Evolutionary conservation across 1,139 yeast species (phyloP), one percentile per base, ranked within the genome.

Genomic region (Taphrina sp.): DNA sequence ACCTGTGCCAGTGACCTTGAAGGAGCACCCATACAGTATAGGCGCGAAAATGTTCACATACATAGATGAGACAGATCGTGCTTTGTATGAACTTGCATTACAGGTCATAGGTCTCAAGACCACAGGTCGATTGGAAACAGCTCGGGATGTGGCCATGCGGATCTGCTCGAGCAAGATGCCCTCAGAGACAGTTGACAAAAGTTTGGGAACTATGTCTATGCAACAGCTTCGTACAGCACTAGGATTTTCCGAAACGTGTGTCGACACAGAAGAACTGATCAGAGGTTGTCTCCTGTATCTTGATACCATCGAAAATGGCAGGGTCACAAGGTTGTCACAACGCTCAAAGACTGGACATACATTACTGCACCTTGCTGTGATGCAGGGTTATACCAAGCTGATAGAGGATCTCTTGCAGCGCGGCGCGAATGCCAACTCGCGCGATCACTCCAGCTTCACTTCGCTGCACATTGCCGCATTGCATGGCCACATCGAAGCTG

Each of bases 51-150:
- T 86, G 1, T 90, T 90, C 69, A 89, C 96, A 0, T 90, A 90
- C 65, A 77, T 88, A 44, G 96, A 90, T 71, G 96, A 90, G 67
- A 85, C 95, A 12, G 96, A 89, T 70, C 78, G 94, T 61, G 96
- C 89, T 68, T 76, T 90, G 66, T 86, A 90, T 67, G 96, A 90
- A 69, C 74, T 90, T 62, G 96, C 97, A 0, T 74, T 90, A 63
- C 96, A 90, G 67, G 90, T 90, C 63, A 95, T 90, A 29, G 97
- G 96, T 1, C 75, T 88, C 70, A 89, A 89, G 71, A 87, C 89
- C 95, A 88, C 88, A 67, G 96, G 96, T 60, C 85, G 83, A 65
- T 74, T 89, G 59, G 96, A 90, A 66, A 96, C 89, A 71, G 96
- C 96, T 0, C 80, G 85, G 64, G 55, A 55, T 22, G 53, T 55